phyloP scores from a whole-genome alignment of 2,329 filamentous ascomycete species.

The Sarocladium brachiariae region DNA sequence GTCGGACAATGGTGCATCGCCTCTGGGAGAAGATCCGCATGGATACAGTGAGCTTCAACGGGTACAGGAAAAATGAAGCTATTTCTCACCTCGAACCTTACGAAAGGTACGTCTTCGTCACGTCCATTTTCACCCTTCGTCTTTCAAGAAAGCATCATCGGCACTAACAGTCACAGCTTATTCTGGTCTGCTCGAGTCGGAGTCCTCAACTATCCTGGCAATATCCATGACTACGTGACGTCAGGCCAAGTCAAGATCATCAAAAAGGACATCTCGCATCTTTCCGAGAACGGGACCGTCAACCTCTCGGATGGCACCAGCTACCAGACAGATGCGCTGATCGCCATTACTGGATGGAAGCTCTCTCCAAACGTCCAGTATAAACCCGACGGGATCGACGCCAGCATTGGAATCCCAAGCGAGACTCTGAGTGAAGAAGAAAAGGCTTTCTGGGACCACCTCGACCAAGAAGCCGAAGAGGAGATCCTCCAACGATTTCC shows the following conservation, averaged over 20 bases:
- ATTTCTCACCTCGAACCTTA: conserved; percentile 1
- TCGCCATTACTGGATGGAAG: conserved; percentile 49
- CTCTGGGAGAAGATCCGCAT: conserved; percentile 43
- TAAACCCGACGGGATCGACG: conserved; percentile 1
- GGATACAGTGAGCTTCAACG: conserved; percentile 39
- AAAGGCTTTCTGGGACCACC: background rate
- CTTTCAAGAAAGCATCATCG: too few relatives aligned
- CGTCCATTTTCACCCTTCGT: background rate
- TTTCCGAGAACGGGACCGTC: conserved; percentile 30
- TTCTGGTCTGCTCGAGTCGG: conserved; percentile 3
- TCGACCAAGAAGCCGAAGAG: background rate
- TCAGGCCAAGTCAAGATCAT: conserved; percentile 41
- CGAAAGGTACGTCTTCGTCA: background rate
- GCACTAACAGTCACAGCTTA: background rate
- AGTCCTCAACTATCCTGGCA: conserved; percentile 15
- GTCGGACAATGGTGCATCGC: conserved; percentile 36
- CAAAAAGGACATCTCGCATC: conserved; percentile 36
- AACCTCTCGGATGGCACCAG: conserved; percentile 33
- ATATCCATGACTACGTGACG: conserved; percentile 47
- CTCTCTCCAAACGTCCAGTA: background rate
- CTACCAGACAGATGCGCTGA: conserved; percentile 37
- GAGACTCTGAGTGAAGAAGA: background rate
- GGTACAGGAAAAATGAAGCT: conserved; percentile 28
- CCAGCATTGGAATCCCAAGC: background rate
- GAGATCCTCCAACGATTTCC: background rate